phyloP scores from a whole-genome alignment of 176 grass and related monocot species.

The Thinopyrum elongatum region DNA sequence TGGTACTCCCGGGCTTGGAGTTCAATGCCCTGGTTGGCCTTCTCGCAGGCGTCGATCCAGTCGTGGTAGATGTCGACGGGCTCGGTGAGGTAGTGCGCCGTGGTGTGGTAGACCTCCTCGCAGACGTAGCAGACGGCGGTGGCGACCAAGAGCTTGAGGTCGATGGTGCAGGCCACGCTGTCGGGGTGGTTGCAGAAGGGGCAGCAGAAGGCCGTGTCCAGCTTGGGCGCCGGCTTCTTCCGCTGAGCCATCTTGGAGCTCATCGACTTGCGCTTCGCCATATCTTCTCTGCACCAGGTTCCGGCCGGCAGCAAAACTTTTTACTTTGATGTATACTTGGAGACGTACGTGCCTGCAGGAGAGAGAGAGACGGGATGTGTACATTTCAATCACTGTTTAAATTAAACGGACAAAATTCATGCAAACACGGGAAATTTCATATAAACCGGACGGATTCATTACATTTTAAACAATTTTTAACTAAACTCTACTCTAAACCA shows the following conservation, averaged over 20 bases:
- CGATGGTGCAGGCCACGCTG: slow-evolving; percentile 27
- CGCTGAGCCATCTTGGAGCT: background rate
- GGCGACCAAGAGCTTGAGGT: slow-evolving; percentile 13
- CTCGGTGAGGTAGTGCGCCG: background rate
- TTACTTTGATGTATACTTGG: too few species aligned
- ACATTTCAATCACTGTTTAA: too few species aligned
- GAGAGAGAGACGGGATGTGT: too few species aligned
- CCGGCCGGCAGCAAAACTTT: too few species aligned
- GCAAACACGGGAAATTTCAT: too few species aligned
- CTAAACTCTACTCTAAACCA: too few species aligned
- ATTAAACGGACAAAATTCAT: too few species aligned
- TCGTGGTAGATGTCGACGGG: slow-evolving; percentile 39
- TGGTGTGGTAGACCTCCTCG: slow-evolving; percentile 31
- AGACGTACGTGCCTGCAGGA: too few species aligned
- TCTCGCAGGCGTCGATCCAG: slow-evolving; percentile 36
- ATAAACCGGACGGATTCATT: too few species aligned
- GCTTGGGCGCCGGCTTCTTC: slow-evolving; percentile 6
- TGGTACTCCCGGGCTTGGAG: too few species aligned
- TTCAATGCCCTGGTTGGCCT: background rate
- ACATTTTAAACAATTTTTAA: too few species aligned
- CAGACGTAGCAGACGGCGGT: slow-evolving; percentile 6
- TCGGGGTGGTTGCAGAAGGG: slow-evolving; percentile 33
- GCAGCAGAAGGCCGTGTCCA: slow-evolving; percentile 26
- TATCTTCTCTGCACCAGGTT: too few species aligned
- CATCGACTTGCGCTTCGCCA: slow-evolving; percentile 33